Base-by-base conservation (phyloP, 2,329 filamentous ascomycete species). In the Acarospora socialis region DNA sequence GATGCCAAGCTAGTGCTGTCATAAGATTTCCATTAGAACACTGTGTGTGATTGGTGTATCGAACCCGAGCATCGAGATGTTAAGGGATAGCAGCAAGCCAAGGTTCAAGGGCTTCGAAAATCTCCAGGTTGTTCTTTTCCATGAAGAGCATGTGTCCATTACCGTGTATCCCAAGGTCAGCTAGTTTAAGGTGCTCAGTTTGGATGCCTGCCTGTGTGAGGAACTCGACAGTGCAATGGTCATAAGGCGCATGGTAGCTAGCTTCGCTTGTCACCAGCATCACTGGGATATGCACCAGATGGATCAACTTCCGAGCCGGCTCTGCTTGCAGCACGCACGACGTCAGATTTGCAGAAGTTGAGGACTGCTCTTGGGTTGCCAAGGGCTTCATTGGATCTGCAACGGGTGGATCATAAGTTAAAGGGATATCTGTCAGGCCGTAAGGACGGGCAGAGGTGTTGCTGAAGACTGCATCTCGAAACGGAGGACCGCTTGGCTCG, bases 111-210 rank as follows among this genome's bases (percentile, higher is more conserved):
- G 54, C 37, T 3, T 42, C 43, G 2, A 59, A 61, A 32, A 69
- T 53, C 0, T 53, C 43, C 19, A 57, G 39, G 35, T 59, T 69
- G 42, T 72, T 70, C 42, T 51, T 56, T 50, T 71, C 67, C 20
- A 71, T 43, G 27, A 68, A 67, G 50, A 65, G 56, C 36, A 73
- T 56, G 42, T 71, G 68, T 0, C 65, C 68, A 36, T 74, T 73
- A 0, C 70, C 70, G 14, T 50, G 45, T 2, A 72, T 59, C 0
- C 56, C 56, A 1, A 51, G 34, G 1, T 62, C 47, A 0, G 52
- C 57, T 26, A 73, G 51, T 30, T 56, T 49, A 21, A 68, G 40
- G 50, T 59, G 60, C 2, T 63, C 52, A 1, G 59, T 54, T 0
- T 43, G 36, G 1, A 63, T 56, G 0, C 69, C 68, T 2, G 61